Base-by-base conservation (phyloP, 306 rosid species). In the Hippophae gyantsensis region DNA sequence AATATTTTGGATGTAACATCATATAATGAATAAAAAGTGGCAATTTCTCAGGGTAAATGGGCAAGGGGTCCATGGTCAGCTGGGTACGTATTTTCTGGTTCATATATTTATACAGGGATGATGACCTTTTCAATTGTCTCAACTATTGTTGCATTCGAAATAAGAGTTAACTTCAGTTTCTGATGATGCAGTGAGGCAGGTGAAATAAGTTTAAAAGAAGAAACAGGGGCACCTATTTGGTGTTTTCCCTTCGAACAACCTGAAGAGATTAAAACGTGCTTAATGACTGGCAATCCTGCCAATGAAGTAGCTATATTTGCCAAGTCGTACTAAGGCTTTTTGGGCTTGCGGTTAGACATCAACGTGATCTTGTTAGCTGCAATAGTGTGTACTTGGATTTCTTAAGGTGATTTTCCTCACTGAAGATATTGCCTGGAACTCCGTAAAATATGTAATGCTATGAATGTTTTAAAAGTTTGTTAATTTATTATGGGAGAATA, bases 21-120 rank as follows among this genome's bases (percentile, higher is more conserved):
- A 47, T 92, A 92, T 42, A 78, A 81, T 69, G 99, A 92, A 70
- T 96, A 87, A 71, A 87, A 88, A 83, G 79, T 40, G 10, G 98
- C 89, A 48, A 83, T 92, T 65, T 76, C 92, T 41, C 72, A 81
- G 75, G 98, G 98, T 13, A 89, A 83, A 85, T 92, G 96, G 99
- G 99, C 99, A 52, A 81, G 96, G 77, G 96, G 95, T 59, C 96
- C 97, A 45, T 92, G 98, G 98, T 92, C 98, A 42, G 98, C 98
- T 51, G 82, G 95, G 98, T 92, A 79, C 58, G 54, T n/a, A 55
- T 63, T 43, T 5, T 60, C 52, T 54, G 18, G 45, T 10, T 41
- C 12, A 3, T 27, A 38, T 58, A 27, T 7, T 48, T 10, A 50
- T 8, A 52, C 56, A 6, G 14, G 13, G 8, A 53, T 7, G 38